Conservation (phyloP, 345 rosid species). For the rapeseed (Brassica napus) region Da-Ae NC_063447.1:32466001-32466500, state of each 20-base stretch:
- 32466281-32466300: slow-evolving; percentile 9
- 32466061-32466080: slow-evolving; percentile 4
- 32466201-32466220: slow-evolving; percentile 14
- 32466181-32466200: slow-evolving; percentile 41
- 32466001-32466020: slow-evolving; percentile 40
- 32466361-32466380: slow-evolving; percentile 13
- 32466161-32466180: slow-evolving; percentile 28
- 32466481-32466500: background rate
- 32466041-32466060: slow-evolving; percentile 6
- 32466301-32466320: slow-evolving; percentile 24
- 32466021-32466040: background rate
- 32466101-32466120: slow-evolving; percentile 52
- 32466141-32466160: slow-evolving; percentile 37
- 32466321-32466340: slow-evolving; percentile 13
- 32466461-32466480: slow-evolving; percentile 17
- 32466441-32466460: background rate
- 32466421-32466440: slow-evolving; percentile 16
- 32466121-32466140: slow-evolving; percentile 56
- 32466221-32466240: slow-evolving; percentile 12
- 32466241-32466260: background rate
- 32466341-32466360: background rate
- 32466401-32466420: slow-evolving; percentile 15
- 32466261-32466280: background rate
- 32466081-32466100: slow-evolving; percentile 58
- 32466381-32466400: slow-evolving; percentile 9